phyloP scores from a whole-genome alignment of 768 basidiomycete genomes.

The Gymnopilus junonius region DNA sequence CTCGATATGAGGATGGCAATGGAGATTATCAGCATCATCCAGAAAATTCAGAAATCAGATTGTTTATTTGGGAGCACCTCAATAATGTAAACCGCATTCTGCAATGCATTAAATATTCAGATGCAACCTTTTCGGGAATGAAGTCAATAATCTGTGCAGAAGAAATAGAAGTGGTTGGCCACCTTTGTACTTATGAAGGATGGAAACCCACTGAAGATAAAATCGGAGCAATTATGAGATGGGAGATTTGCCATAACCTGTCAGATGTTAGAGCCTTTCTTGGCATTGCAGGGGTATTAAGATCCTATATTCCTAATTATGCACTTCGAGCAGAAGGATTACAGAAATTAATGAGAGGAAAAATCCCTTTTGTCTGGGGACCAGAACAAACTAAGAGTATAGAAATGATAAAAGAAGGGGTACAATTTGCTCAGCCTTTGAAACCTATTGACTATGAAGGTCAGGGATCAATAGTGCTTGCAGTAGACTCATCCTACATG shows the following conservation, averaged over 20 bases:
- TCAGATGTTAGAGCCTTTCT: conserved; percentile 1
- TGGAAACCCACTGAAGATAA: neutral
- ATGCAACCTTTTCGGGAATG: neutral
- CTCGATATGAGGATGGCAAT: neutral
- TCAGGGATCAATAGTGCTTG: conserved; percentile 27
- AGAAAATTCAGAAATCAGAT: neutral
- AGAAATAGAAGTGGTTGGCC: neutral
- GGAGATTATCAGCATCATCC: neutral
- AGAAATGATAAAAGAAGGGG: conserved; percentile 26
- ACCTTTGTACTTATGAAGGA: neutral
- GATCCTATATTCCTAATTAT: conserved; percentile 31
- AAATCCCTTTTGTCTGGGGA: conserved; percentile 5
- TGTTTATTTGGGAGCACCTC: neutral
- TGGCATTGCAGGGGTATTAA: conserved; percentile 1
- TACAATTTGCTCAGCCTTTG: conserved; percentile 23
- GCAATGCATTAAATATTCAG: neutral
- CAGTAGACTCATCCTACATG: conserved; percentile 39
- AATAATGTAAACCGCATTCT: neutral
- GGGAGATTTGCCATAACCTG: neutral
- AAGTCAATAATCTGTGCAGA: neutral
- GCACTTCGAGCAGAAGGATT: conserved; percentile 19
- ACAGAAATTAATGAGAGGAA: conserved; percentile 17
- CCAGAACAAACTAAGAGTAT: conserved; percentile 10
- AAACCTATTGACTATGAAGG: conserved; percentile 29
- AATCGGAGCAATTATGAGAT: neutral